A percentile compares a stretch with the other conserved stretches of the same genome.
Evolutionary conservation across 148 eudicot genomes (phyloP).

Genomic region (Arbutus unedo): DNA sequence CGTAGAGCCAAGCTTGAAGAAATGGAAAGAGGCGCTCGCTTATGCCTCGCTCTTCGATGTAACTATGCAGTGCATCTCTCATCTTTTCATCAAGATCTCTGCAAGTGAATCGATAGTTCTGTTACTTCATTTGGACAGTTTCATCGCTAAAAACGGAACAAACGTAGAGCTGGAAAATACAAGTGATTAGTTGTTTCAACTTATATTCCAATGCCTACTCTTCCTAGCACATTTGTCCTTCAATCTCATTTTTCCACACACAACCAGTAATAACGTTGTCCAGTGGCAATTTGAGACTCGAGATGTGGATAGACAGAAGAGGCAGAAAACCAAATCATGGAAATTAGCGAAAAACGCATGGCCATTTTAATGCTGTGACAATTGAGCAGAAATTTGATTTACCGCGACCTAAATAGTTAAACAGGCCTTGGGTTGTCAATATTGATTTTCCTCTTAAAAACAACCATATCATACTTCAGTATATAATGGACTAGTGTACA

Average conservation of each 20-base stretch:
- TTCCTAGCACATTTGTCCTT: not conserved
- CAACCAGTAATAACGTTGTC: not conserved
- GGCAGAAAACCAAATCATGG: not conserved
- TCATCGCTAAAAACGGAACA: not conserved
- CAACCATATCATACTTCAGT: no score
- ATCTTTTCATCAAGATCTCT: slow-evolving; percentile 32
- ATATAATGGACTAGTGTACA: no score
- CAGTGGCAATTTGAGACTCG: not conserved
- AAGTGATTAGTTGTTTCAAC: not conserved
- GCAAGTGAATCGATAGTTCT: not conserved
- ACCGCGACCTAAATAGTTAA: not conserved
- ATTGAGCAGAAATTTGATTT: not conserved
- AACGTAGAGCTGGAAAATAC: not conserved
- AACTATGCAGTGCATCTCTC: slow-evolving; percentile 64
- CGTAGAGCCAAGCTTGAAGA: slow-evolving; percentile 79
- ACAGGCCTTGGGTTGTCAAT: not conserved
- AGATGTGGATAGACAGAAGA: not conserved
- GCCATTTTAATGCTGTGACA: not conserved
- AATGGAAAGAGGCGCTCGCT: slow-evolving; percentile 69
- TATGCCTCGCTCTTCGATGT: slow-evolving; percentile 67
- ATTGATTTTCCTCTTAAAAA: not conserved
- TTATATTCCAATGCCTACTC: not conserved
- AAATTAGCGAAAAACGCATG: not conserved
- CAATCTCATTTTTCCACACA: not conserved
- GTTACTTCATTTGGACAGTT: not conserved